phyloP scores from a whole-genome alignment of 176 grass and related monocot genomes.

The Phoenix dactylifera region DNA sequence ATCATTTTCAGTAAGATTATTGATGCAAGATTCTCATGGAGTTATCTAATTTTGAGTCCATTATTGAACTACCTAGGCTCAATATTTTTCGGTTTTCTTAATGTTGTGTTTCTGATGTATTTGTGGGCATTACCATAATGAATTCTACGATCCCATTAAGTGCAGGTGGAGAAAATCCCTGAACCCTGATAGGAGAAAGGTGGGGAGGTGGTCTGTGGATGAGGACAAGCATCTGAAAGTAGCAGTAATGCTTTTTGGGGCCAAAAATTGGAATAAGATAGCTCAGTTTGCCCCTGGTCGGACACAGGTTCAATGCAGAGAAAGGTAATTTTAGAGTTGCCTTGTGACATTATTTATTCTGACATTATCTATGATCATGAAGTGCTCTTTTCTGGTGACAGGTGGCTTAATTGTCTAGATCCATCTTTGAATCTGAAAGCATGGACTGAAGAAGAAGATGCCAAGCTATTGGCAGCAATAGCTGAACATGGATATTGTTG shows the following conservation, averaged over 20 bases:
- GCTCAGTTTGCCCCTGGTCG: constrained; percentile 73
- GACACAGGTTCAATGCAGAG: constrained; percentile 63
- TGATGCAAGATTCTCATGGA: too few species aligned
- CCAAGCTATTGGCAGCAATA: constrained; percentile 48
- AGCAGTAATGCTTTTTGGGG: constrained; percentile 59
- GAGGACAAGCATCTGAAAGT: constrained; percentile 84
- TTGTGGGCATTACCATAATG: not conserved
- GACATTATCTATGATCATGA: not conserved
- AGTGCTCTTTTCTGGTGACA: constrained; percentile 28
- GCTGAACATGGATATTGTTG: constrained; percentile 50
- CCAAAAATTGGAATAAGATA: constrained; percentile 72
- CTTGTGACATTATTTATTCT: not conserved
- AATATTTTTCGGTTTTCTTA: too few species aligned
- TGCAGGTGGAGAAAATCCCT: constrained; percentile 74
- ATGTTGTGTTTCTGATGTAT: too few species aligned
- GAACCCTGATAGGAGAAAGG: constrained; percentile 57
- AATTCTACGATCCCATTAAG: not conserved
- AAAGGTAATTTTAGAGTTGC: constrained; percentile 49
- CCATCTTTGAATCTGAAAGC: constrained; percentile 52
- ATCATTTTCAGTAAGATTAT: too few species aligned
- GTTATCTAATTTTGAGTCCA: too few species aligned
- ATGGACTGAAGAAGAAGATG: constrained; percentile 83
- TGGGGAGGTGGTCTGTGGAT: constrained; percentile 77
- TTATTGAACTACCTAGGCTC: too few species aligned
- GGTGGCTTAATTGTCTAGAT: constrained; percentile 88